Conservation (phyloP, 768 basidiomycete species). For the Gautieria morchelliformis region DNA sequence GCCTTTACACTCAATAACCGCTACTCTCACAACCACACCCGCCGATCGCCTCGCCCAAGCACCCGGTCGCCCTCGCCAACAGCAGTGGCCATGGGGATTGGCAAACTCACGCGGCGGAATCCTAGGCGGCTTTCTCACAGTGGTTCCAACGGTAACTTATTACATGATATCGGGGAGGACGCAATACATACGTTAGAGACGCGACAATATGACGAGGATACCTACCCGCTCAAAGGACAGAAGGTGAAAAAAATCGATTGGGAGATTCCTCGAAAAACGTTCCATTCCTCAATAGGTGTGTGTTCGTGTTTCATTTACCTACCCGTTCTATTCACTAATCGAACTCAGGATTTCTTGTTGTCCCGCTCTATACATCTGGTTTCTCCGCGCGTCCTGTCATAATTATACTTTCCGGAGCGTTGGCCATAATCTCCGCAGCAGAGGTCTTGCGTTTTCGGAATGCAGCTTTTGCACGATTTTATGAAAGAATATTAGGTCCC, state of each 20-base stretch:
- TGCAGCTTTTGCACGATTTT: constrained; percentile 54
- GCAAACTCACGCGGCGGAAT: constrained; percentile 5
- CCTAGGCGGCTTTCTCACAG: constrained; percentile 7
- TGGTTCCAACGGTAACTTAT: neutral
- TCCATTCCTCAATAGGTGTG: constrained; percentile 83
- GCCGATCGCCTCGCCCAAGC: neutral
- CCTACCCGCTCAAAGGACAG: neutral
- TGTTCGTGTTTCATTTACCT: neutral
- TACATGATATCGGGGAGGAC: constrained; percentile 8
- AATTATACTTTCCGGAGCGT: constrained; percentile 49
- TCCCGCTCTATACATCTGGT: constrained; percentile 45
- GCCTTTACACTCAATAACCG: constrained; percentile 8
- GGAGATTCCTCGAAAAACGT: constrained; percentile 82
- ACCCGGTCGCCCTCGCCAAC: constrained; percentile 4
- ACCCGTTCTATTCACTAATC: neutral
- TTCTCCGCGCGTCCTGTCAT: constrained; percentile 44
- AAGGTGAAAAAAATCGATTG: constrained; percentile 45
- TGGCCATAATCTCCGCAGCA: constrained; percentile 60
- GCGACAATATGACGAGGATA: neutral
- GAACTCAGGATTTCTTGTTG: constrained; percentile 50
- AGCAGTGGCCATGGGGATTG: neutral
- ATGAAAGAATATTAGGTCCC: constrained; percentile 65
- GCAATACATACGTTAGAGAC: neutral
- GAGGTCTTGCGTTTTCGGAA: constrained; percentile 68
- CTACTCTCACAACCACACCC: neutral